Conservation (phyloP, 495 filamentous ascomycete species). For the Penicillium paradoxum region DNA sequence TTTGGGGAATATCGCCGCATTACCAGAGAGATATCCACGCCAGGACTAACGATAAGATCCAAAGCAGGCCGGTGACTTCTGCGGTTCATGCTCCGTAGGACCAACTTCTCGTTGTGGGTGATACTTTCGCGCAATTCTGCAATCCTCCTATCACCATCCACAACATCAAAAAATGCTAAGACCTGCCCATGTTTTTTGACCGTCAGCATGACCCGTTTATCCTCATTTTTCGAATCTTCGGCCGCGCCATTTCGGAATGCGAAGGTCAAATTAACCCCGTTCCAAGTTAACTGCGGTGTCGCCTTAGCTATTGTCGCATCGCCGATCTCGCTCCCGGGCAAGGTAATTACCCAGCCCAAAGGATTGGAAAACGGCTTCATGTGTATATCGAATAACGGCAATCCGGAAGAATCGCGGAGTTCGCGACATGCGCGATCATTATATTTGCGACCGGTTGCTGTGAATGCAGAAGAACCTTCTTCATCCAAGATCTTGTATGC, state of each 20-base stretch:
- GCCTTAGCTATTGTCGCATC: conserved; percentile 7
- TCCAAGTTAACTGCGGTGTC: conserved; percentile 4
- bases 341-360: conserved; percentile 16
- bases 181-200: conserved; percentile 16
- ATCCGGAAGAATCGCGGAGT: conserved; percentile 14
- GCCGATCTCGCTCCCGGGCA: conserved; percentile 14
- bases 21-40: conserved; percentile 25
- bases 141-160: conserved; percentile 27
- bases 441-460: conserved; percentile 12
- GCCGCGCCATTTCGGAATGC: conserved; percentile 21
- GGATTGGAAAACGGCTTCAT: not conserved
- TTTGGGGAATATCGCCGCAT: not conserved
- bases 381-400: conserved; percentile 23
- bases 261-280: conserved; percentile 14
- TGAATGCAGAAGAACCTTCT: conserved; percentile 3
- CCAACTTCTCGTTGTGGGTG: conserved; percentile 21
- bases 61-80: conserved; percentile 16
- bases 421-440: conserved; percentile 12
- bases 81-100: conserved; percentile 8
- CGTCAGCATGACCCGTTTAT: conserved; percentile 15
- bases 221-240: conserved; percentile 10
- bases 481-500: conserved; percentile 1
- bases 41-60: conserved; percentile 18
- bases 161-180: conserved; percentile 17
- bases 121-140: conserved; percentile 27